Percentiles rank a stretch among this genome's conserved stretches.
Conservation (phyloP, 495 filamentous ascomycete species). For the Penicillium pulvis region DNA sequence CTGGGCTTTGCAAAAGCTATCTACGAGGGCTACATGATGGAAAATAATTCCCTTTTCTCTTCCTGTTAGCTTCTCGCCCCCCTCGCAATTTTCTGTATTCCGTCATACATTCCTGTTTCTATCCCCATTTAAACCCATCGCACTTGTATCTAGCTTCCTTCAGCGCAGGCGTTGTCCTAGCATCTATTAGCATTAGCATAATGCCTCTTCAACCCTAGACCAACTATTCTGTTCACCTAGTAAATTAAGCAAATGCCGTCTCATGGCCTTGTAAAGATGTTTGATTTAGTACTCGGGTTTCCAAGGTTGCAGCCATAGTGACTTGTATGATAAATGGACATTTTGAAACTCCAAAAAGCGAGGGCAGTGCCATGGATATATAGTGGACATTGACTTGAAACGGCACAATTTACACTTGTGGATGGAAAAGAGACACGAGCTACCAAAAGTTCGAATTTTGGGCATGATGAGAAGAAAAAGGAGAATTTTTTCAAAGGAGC, state of each 20-base stretch:
- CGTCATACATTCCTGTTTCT: conserved; percentile 9
- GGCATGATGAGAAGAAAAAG: conserved; percentile 4
- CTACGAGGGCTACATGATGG: conserved; percentile 6
- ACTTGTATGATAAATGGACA: no score
- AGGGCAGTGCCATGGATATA: background rate
- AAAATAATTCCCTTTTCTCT: conserved; percentile 8
- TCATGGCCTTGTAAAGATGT: no score
- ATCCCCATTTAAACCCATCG: conserved; percentile 9
- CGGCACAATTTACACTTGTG: background rate
- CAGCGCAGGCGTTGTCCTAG: conserved; percentile 36
- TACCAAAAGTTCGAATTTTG: background rate
- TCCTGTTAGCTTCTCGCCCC: background rate
- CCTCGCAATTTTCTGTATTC: conserved; percentile 11
- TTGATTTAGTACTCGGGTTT: no score
- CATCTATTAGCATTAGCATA: conserved; percentile 37
- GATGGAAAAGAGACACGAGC: background rate
- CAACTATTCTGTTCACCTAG: background rate
- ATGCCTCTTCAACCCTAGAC: conserved; percentile 25
- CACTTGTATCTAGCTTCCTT: conserved; percentile 35
- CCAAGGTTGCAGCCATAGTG: no score
- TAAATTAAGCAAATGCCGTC: background rate
- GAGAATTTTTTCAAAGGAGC: conserved; percentile 17
- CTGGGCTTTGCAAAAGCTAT: background rate
- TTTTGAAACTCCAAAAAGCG: no score
- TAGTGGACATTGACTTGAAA: background rate